Conservation (phyloP, 805 yeast genomes). For the Alloascoidea africana region DNA sequence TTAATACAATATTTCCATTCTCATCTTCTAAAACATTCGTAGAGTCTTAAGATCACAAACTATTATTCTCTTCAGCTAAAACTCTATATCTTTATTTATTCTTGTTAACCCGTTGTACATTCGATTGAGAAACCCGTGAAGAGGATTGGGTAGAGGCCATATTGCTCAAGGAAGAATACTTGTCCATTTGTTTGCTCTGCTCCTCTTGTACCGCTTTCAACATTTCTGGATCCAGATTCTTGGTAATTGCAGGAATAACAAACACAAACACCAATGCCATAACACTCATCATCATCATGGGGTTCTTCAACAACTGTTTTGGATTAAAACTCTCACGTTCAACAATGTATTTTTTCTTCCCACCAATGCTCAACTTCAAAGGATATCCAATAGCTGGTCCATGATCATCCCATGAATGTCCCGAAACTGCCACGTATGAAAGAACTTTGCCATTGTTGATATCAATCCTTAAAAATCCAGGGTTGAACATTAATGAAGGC, state of each 20-base stretch:
- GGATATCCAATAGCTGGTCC: background rate
- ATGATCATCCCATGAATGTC: slow-evolving; percentile 1
- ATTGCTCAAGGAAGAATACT: too few species aligned
- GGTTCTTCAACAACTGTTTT: background rate
- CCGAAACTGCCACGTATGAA: background rate
- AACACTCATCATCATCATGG: background rate
- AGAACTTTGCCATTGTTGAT: background rate
- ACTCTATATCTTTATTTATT: too few species aligned
- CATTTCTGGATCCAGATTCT: slow-evolving; percentile 1
- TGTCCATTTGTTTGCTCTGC: background rate
- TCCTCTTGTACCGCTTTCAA: background rate
- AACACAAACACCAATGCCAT: background rate
- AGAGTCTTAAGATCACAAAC: too few species aligned
- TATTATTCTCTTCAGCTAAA: too few species aligned
- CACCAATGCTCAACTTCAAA: background rate
- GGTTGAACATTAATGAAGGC: background rate
- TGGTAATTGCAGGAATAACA: background rate
- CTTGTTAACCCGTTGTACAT: too few species aligned
- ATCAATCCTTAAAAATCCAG: background rate
- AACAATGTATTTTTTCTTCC: background rate
- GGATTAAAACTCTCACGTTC: background rate
- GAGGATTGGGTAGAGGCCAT: too few species aligned
- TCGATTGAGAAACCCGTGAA: too few species aligned
- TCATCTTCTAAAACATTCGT: too few species aligned
- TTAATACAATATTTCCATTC: too few species aligned